Percentiles rank a stretch among this genome's conserved stretches.
These are phyloP conservation scores for Phylloporus scabripes DNA, from an alignment of 768 basidiomycete species.

Conservation along the genomic window DNA sequence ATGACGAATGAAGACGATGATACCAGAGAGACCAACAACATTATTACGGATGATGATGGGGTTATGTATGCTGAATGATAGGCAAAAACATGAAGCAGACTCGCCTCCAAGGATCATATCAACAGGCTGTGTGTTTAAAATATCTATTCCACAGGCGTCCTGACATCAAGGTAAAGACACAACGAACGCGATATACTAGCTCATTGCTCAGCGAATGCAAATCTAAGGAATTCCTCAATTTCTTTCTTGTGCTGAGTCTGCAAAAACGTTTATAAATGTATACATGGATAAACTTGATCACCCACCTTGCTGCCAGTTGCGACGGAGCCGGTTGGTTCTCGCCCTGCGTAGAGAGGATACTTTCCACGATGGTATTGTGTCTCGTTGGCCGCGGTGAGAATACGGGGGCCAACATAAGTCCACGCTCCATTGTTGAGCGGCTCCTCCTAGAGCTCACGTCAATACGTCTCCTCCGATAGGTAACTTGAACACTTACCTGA, in stretches of 20 bases:
- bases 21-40: conserved; percentile 25
- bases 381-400: conserved; percentile 88
- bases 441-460: conserved; percentile 56
- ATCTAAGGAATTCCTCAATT: conserved; percentile 65
- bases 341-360: conserved; percentile 87
- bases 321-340: conserved; percentile 87
- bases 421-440: conserved; percentile 97
- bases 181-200: neutral
- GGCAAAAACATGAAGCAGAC: neutral
- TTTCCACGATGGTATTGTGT: conserved; percentile 89
- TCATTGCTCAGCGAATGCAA: conserved; percentile 45
- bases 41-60: conserved; percentile 57
- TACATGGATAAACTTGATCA: neutral
- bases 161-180: neutral
- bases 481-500: conserved; percentile 44
- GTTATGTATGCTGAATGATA: conserved; percentile 44
- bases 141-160: conserved; percentile 4
- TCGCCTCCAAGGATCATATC: neutral
- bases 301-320: conserved; percentile 87
- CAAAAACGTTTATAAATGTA: neutral
- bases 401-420: conserved; percentile 91
- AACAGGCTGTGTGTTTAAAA: neutral
- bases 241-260: conserved; percentile 87
- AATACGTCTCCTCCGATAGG: neutral
- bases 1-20: conserved; percentile 22